Conservation (phyloP, 2,329 filamentous ascomycete species). For the Chaetomiaceae sp. region DNA sequence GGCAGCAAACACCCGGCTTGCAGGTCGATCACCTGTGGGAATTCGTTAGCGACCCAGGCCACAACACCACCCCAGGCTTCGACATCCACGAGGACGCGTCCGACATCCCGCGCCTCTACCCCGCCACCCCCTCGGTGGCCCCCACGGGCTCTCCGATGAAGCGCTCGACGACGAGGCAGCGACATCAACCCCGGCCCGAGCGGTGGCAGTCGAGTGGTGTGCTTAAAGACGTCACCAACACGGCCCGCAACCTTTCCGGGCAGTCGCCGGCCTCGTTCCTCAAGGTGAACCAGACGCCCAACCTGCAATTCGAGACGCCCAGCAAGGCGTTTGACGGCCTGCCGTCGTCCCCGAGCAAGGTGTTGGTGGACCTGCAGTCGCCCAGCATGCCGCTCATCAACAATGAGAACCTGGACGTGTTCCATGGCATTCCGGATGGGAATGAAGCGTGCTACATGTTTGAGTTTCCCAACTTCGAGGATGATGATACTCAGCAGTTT, state of each 20-base stretch:
- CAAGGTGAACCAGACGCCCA: constrained; percentile 39
- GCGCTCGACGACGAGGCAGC: constrained; percentile 54
- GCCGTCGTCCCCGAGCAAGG: constrained; percentile 54
- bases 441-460: no score
- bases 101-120: constrained; percentile 32
- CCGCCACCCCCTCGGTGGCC: constrained; percentile 38
- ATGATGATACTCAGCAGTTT: constrained; percentile 56
- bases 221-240: constrained; percentile 55
- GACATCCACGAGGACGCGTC: constrained; percentile 56
- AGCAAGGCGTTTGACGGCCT: constrained; percentile 54
- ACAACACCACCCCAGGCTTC: constrained; percentile 52
- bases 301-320: constrained; percentile 48
- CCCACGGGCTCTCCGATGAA: constrained; percentile 64
- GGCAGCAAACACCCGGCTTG: constrained; percentile 65
- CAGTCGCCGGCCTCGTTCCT: constrained; percentile 50
- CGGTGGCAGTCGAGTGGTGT: constrained; percentile 60
- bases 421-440: constrained; percentile 31
- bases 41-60: constrained; percentile 42
- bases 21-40: constrained; percentile 55
- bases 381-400: constrained; percentile 37
- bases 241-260: constrained; percentile 47
- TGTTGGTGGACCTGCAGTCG: constrained; percentile 39
- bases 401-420: constrained; percentile 39
- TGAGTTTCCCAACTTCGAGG: no score
- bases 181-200: no score